Base-by-base conservation (phyloP, 768 basidiomycete genomes). In the Tulasnella sp. region DNA sequence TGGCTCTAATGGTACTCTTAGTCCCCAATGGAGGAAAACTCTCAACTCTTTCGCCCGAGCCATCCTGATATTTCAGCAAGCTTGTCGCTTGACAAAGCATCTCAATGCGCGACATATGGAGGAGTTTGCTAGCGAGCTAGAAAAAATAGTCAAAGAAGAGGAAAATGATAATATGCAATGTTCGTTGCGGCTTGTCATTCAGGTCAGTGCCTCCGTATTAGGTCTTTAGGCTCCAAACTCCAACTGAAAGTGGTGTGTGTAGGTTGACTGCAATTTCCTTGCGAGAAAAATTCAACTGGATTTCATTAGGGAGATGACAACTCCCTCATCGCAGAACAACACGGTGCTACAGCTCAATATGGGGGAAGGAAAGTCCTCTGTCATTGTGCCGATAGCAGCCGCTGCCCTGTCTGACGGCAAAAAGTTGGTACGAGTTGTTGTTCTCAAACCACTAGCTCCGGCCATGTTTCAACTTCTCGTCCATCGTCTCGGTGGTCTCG, bases 311-410 rank as follows among this genome's bases (percentile, higher is more conserved):
- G 67, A 74, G 41, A 76, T 77, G 76, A 70, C 73, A 19, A 46
- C 58, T 0, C 74, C 76, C 0, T 50, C 48, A 1, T 65, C 61
- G 0, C 53, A 54, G 2, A 12, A 55, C 5, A 77, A 71, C 42
- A 68, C 68, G 0, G 59, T 66, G 5, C 62, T 72, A 25, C 75
- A 77, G 33, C 67, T 77, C 12, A 75, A 77, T 44, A 78, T 77
- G 75, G 75, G 75, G 2, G 75, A 77, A 49, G 76, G 75, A 1
- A 76, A 77, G 53, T 69, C 72, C 9, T 65, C 68, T 3, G 73
- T 74, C 4, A 78, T 77, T 19, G 65, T 75, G 2, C 76, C 76
- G 0, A 61, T 76, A 25, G 60, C 67, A 1, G 62, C 64, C 0
- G 56, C 66, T 3, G 57, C 58, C 3, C 64, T 77, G 12, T 70